Evolutionary conservation across 1,284 basidiomycete genomes (phyloP).

Genomic region (Ceratobasidium sp.): DNA sequence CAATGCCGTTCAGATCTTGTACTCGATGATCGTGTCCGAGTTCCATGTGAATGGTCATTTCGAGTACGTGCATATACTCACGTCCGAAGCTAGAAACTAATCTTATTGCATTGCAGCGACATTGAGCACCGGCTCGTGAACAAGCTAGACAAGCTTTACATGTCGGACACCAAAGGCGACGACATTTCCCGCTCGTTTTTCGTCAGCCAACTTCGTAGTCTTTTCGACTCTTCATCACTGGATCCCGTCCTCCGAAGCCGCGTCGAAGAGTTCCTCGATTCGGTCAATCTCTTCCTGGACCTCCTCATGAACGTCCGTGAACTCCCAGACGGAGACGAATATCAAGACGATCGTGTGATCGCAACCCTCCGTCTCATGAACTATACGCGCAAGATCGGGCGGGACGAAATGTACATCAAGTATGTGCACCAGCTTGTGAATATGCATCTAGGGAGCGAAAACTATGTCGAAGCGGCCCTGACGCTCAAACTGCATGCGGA

Average conservation of each 20-base stretch:
- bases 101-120: conserved; percentile 61
- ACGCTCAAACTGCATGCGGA: conserved; percentile 95
- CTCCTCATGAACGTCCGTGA: conserved; percentile 92
- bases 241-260: conserved; percentile 83
- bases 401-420: conserved; percentile 92
- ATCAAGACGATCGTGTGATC: conserved; percentile 92
- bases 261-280: conserved; percentile 86
- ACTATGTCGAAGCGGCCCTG: conserved; percentile 92
- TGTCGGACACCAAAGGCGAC: conserved; percentile 90
- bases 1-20: conserved; percentile 92
- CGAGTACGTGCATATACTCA: conserved; percentile 34
- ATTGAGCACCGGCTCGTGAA: conserved; percentile 97
- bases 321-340: conserved; percentile 93
- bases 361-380: conserved; percentile 93
- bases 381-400: conserved; percentile 87
- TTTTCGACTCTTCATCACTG: conserved; percentile 87
- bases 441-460: conserved; percentile 87
- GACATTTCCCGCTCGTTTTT: conserved; percentile 94
- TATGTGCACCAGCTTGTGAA: conserved; percentile 95
- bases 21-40: conserved; percentile 96
- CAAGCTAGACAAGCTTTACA: conserved; percentile 91
- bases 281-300: conserved; percentile 93
- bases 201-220: conserved; percentile 88
- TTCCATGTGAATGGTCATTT: conserved; percentile 85
- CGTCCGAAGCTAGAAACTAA: neutral